These are phyloP conservation scores for Globisporangium cystogenes DNA, from an alignment of 352 stramenopile species.

Conservation along the genomic window DNA sequence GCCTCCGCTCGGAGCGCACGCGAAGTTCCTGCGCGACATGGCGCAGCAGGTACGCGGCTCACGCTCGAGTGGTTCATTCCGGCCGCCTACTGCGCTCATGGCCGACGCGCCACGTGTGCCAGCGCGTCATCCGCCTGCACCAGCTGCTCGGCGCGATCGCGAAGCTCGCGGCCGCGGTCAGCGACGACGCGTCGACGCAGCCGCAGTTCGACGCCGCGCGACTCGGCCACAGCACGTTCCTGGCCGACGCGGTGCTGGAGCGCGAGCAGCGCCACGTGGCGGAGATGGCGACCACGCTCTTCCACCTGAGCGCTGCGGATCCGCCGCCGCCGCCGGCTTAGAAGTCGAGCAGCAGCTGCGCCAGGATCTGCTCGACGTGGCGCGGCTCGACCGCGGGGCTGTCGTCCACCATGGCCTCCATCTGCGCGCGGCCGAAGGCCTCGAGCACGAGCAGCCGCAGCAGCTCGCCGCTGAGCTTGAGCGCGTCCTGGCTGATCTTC, in stretches of 20 bases:
- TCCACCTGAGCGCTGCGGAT: slow-evolving; percentile 4
- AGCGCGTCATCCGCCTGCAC: slow-evolving; percentile 53
- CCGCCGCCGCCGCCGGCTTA: slow-evolving; percentile 16
- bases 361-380: slow-evolving; percentile 78
- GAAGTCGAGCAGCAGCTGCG: slow-evolving; percentile 78
- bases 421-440: slow-evolving; percentile 70
- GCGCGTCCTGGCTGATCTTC: slow-evolving; percentile 72
- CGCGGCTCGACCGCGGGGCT: slow-evolving; percentile 62
- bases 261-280: slow-evolving; percentile 30
- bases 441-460: slow-evolving; percentile 74
- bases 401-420: slow-evolving; percentile 85
- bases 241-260: slow-evolving; percentile 34
- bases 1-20: slow-evolving; percentile 20
- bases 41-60: slow-evolving; percentile 39
- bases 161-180: slow-evolving; percentile 35
- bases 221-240: slow-evolving; percentile 43
- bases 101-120: background rate
- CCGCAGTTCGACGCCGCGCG: slow-evolving; percentile 27
- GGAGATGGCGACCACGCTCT: slow-evolving; percentile 18
- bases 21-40: slow-evolving; percentile 48
- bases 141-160: slow-evolving; percentile 58
- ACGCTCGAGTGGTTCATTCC: background rate
- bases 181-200: background rate
- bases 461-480: slow-evolving; percentile 73
- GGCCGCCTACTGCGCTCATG: background rate